These are phyloP conservation scores for Arxiozyma telluris DNA, from an alignment of 1,139 yeast genomes.

Conservation along the genomic window DNA sequence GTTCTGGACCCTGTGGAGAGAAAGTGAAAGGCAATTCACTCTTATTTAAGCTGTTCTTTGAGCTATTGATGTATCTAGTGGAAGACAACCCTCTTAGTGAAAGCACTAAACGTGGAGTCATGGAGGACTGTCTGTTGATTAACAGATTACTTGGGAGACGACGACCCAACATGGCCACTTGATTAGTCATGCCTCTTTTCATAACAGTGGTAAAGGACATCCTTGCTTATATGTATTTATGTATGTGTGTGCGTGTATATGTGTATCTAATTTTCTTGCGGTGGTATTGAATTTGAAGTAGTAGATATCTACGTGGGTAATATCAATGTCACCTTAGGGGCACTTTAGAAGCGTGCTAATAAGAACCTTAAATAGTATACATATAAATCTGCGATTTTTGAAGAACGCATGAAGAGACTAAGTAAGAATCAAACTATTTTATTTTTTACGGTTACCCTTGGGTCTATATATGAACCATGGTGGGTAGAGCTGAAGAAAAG, in stretches of 20 bases:
- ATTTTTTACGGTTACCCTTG: too few relatives aligned
- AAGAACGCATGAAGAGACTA: too few relatives aligned
- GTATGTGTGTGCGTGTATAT: not conserved
- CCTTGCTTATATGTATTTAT: not conserved
- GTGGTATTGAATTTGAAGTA: too few relatives aligned
- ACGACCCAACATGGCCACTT: not conserved
- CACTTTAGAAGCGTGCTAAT: too few relatives aligned
- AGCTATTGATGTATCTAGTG: not conserved
- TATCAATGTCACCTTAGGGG: too few relatives aligned
- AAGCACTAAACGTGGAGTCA: conserved; percentile 9
- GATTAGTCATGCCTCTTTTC: not conserved
- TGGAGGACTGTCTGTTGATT: not conserved
- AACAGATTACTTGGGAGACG: not conserved
- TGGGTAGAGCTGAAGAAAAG: too few relatives aligned
- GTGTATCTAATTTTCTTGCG: too few relatives aligned
- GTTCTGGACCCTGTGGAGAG: conserved; percentile 24
- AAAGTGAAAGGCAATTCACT: conserved; percentile 27
- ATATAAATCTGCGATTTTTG: too few relatives aligned
- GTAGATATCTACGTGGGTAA: too few relatives aligned
- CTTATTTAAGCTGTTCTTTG: conserved; percentile 22
- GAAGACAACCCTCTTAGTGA: conserved; percentile 16
- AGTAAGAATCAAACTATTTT: too few relatives aligned
- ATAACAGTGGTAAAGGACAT: not conserved
- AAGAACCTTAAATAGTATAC: too few relatives aligned
- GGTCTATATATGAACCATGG: too few relatives aligned